Evolutionary conservation across 2,329 filamentous ascomycete species (phyloP).

Genomic region (Aspergillus piperis): DNA sequence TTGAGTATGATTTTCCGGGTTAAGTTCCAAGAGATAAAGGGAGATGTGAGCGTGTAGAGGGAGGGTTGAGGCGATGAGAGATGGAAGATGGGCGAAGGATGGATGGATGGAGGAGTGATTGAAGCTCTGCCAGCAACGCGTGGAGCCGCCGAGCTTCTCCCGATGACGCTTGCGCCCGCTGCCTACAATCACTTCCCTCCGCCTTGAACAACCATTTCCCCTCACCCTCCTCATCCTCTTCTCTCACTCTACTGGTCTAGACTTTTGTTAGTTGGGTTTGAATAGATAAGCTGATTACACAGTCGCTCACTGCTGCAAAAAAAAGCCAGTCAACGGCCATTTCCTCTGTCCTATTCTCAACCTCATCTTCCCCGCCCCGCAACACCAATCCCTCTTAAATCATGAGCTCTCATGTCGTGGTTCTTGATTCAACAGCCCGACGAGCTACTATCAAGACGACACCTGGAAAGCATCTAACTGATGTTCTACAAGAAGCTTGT

Average conservation of each 20-base stretch:
- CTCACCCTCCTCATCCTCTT: background rate
- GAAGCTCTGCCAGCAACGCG: slow-evolving; percentile 30
- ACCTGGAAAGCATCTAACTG: slow-evolving; percentile 76
- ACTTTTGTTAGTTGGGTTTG: background rate
- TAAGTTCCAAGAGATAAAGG: slow-evolving; percentile 7
- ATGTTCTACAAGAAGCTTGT: slow-evolving; percentile 86
- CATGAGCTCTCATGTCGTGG: slow-evolving; percentile 87
- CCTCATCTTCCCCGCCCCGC: slow-evolving; percentile 19
- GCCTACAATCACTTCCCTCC: slow-evolving; percentile 15
- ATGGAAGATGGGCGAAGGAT: slow-evolving; percentile 24
- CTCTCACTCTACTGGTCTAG: slow-evolving; percentile 14
- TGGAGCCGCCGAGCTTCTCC: slow-evolving; percentile 28
- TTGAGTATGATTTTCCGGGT: background rate
- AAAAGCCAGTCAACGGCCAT: background rate
- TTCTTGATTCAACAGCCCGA: slow-evolving; percentile 77
- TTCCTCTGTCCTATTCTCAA: background rate
- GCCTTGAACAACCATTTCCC: background rate
- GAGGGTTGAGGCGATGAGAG: slow-evolving; percentile 10
- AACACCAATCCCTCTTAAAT: slow-evolving; percentile 22
- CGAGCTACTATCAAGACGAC: slow-evolving; percentile 80
- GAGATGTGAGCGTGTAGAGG: slow-evolving; percentile 18
- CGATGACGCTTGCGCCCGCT: slow-evolving; percentile 31
- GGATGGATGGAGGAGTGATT: slow-evolving; percentile 26
- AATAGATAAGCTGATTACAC: background rate
- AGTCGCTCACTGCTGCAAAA: background rate